These are phyloP conservation scores for Thalassiosira hispida DNA, from an alignment of 352 stramenopile species.

Conservation along the genomic window DNA sequence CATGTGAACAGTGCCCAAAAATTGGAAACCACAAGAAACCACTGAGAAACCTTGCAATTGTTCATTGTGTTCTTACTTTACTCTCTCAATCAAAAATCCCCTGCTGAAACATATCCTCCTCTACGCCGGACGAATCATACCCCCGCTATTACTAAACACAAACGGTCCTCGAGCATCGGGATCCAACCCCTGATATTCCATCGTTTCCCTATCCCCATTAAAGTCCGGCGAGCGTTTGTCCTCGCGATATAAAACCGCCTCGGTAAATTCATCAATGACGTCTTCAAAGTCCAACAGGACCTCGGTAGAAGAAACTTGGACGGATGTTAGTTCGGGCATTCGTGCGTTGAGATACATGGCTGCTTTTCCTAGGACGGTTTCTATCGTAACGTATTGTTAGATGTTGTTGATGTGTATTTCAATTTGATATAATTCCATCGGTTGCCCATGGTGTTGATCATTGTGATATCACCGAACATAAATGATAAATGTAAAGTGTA, in stretches of 20 bases:
- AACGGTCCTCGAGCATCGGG: constrained; percentile 79
- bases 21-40: too few relatives aligned
- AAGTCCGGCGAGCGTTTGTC: constrained; percentile 76
- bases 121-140: constrained; percentile 60
- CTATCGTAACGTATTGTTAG: neutral
- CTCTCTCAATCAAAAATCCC: too few relatives aligned
- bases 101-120: too few relatives aligned
- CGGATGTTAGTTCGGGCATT: constrained; percentile 74
- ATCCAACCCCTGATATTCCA: constrained; percentile 82
- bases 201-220: constrained; percentile 80
- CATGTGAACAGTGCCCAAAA: too few relatives aligned
- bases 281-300: constrained; percentile 77
- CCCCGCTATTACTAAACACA: constrained; percentile 45
- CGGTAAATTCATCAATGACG: constrained; percentile 73
- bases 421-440: neutral
- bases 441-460: neutral
- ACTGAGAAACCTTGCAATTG: too few relatives aligned
- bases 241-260: constrained; percentile 66
- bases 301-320: constrained; percentile 53
- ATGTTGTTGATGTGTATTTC: neutral
- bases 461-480: too few relatives aligned
- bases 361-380: constrained; percentile 72
- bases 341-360: constrained; percentile 79
- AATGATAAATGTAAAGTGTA: too few relatives aligned
- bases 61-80: too few relatives aligned